A percentile compares a stretch with the other conserved stretches of the same genome.
Evolutionary conservation across 2,329 filamentous ascomycete species (phyloP).

Genomic region (Didymella sp.): DNA sequence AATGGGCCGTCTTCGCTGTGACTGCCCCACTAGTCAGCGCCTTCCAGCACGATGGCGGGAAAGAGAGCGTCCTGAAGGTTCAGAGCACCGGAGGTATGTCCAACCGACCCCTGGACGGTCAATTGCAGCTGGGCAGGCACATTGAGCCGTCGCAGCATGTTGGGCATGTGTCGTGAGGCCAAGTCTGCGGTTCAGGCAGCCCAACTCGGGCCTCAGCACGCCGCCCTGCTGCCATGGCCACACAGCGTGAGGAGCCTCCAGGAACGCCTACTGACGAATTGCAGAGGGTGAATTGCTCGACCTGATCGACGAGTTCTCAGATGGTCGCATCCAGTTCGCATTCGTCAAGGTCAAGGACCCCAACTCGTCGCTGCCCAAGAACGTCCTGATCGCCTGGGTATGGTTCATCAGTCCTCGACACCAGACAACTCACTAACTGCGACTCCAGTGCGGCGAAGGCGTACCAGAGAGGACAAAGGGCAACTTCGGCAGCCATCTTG

Average conservation of each 20-base stretch:
- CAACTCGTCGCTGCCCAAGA: conserved; percentile 88
- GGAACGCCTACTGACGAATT: conserved; percentile 4
- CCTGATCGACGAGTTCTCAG: conserved; percentile 93
- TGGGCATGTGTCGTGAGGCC: background rate
- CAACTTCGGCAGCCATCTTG: conserved; percentile 95
- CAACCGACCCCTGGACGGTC: background rate
- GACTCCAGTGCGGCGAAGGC: conserved; percentile 80
- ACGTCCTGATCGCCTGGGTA: conserved; percentile 88
- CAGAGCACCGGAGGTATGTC: conserved; percentile 82
- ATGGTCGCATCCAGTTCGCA: conserved; percentile 95
- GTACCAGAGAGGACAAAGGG: conserved; percentile 98
- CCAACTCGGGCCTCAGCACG: conserved; percentile 21
- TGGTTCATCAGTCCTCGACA: conserved; percentile 21
- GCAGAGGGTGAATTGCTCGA: conserved; percentile 89
- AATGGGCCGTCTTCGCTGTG: conserved; percentile 95
- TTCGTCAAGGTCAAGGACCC: conserved; percentile 97
- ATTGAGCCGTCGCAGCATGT: background rate
- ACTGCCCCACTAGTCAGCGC: conserved; percentile 90
- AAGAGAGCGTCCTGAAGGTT: conserved; percentile 95
- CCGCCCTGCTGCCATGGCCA: background rate
- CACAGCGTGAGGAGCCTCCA: background rate
- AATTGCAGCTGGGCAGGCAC: conserved; percentile 9
- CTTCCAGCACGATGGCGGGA: conserved; percentile 83
- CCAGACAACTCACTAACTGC: conserved; percentile 12
- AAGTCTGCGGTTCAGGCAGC: conserved; percentile 14